These are phyloP conservation scores for Ganoderma lingzhi DNA, from an alignment of 1,284 basidiomycete species.

Conservation along the genomic window DNA sequence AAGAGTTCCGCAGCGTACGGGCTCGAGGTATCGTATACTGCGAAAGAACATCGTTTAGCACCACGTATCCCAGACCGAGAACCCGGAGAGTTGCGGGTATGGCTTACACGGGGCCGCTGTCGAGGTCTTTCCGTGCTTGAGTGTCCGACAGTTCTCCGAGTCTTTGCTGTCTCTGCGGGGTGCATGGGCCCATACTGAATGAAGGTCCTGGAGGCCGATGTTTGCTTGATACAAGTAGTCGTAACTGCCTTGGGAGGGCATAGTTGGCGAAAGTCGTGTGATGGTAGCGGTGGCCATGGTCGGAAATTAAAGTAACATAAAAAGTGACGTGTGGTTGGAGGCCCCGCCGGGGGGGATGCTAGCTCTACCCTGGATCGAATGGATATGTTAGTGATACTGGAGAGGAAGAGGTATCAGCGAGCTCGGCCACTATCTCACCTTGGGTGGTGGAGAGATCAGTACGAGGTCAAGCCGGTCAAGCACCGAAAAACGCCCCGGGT, in stretches of 20 bases:
- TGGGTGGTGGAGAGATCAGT: not conserved
- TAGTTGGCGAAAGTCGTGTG: constrained; percentile 4
- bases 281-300: constrained; percentile 8
- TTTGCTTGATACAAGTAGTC: constrained; percentile 10
- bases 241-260: constrained; percentile 8
- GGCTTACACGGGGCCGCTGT: constrained; percentile 5
- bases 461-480: constrained; percentile 1
- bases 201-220: constrained; percentile 4
- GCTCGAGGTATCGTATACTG: constrained; percentile 5
- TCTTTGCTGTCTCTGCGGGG: not conserved
- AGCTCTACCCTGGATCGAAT: not conserved
- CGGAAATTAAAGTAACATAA: constrained; percentile 6
- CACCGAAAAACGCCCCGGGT: not conserved
- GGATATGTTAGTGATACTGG: not conserved
- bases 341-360: not conserved
- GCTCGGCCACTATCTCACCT: not conserved
- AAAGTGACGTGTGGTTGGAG: not conserved
- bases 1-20: constrained; percentile 1
- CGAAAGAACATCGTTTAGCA: not conserved
- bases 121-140: not conserved
- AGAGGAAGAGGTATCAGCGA: not conserved
- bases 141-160: not conserved
- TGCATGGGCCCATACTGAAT: constrained; percentile 7
- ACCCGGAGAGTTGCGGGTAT: not conserved
- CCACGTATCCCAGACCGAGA: not conserved